phyloP scores from a whole-genome alignment of 345 rosid genomes.

The Murraya koenigii region DNA sequence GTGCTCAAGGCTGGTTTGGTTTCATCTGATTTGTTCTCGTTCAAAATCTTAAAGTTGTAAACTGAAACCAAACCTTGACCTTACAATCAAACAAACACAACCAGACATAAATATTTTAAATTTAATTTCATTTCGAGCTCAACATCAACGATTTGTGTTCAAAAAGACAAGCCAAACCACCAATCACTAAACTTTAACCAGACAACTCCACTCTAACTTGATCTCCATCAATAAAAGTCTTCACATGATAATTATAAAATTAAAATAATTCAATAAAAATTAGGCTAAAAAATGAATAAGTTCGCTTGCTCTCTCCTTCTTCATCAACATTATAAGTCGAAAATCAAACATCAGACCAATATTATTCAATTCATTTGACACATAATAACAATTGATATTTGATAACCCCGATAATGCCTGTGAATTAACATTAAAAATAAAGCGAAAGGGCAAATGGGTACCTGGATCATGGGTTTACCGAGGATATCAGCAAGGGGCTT shows the following conservation, averaged over 20 bases:
- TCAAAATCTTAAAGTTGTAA: neutral
- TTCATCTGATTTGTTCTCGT: neutral
- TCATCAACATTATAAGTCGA: neutral
- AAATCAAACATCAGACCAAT: neutral
- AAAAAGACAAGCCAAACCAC: neutral
- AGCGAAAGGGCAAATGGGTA: slow-evolving; percentile 17
- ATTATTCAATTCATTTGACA: neutral
- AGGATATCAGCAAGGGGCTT: slow-evolving; percentile 85
- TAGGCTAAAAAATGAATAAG: neutral
- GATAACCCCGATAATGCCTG: neutral
- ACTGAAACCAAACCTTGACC: neutral
- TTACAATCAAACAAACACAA: neutral
- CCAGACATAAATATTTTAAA: neutral
- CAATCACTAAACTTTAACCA: neutral
- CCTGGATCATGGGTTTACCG: slow-evolving; percentile 99
- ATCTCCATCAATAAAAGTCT: neutral
- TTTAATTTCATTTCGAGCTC: neutral
- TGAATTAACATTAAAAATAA: neutral
- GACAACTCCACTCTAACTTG: neutral
- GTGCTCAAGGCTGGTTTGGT: neutral
- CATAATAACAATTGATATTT: neutral
- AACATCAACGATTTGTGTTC: neutral
- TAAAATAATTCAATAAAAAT: neutral
- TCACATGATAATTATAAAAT: neutral
- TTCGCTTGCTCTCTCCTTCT: neutral